Conservation (phyloP, 148 eudicot species). For the Nepenthes mirabilis region DNA sequence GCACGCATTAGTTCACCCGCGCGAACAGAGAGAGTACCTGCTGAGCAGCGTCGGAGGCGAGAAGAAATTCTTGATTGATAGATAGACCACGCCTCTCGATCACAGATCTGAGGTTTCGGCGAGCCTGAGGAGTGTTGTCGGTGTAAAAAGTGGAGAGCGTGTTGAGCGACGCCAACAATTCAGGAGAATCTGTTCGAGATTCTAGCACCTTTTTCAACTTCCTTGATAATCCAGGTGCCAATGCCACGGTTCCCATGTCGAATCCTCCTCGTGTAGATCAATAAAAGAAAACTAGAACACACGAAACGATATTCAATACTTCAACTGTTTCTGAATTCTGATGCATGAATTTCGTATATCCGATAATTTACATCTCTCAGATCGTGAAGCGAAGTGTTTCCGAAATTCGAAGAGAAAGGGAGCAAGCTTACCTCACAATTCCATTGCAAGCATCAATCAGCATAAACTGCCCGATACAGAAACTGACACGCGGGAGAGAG, state of each 20-base stretch:
- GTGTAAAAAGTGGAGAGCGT: conserved; percentile 72
- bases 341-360: no score
- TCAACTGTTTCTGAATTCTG: no score
- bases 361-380: no score
- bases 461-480: no score
- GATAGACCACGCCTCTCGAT: conserved; percentile 82
- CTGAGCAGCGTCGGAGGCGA: conserved; percentile 67
- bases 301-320: no score
- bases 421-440: no score
- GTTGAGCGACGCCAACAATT: conserved; percentile 67
- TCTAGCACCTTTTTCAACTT: conserved; percentile 95
- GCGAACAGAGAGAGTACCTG: conserved; percentile 27
- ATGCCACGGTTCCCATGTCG: conserved; percentile 10
- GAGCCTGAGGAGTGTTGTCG: conserved; percentile 61
- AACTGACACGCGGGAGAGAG: no score
- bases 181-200: conserved; percentile 69
- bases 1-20: background rate
- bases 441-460: no score
- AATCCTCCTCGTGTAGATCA: no score
- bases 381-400: no score
- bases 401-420: no score
- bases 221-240: conserved; percentile 89
- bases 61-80: conserved; percentile 70
- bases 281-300: no score
- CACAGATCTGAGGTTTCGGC: conserved; percentile 90